These are phyloP conservation scores for Cladosporium oxysporum DNA, from an alignment of 2,329 filamentous ascomycete species.

Conservation along the genomic window DNA sequence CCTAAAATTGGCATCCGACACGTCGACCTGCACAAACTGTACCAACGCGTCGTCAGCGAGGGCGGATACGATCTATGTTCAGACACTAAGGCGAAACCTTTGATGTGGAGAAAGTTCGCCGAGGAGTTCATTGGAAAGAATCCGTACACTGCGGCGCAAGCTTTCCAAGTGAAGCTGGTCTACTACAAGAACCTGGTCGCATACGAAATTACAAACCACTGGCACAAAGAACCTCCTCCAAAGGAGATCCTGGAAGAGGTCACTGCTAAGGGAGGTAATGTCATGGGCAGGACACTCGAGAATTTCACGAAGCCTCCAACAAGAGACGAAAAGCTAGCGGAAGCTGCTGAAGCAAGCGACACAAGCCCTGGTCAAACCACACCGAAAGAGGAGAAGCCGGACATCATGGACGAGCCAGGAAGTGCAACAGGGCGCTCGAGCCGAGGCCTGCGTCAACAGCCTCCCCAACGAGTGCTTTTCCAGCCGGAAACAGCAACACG, in stretches of 20 bases:
- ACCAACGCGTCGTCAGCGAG: slow-evolving; percentile 71
- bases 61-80: slow-evolving; percentile 83
- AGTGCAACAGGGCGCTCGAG: slow-evolving; percentile 38
- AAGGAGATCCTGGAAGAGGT: slow-evolving; percentile 82
- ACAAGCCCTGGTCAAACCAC: slow-evolving; percentile 49
- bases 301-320: slow-evolving; percentile 63
- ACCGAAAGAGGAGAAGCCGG: slow-evolving; percentile 54
- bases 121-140: slow-evolving; percentile 74
- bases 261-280: slow-evolving; percentile 75
- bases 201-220: slow-evolving; percentile 78
- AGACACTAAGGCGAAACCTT: slow-evolving; percentile 69
- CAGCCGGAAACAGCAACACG: slow-evolving; percentile 73
- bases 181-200: slow-evolving; percentile 87
- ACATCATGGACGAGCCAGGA: slow-evolving; percentile 52
- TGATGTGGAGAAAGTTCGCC: slow-evolving; percentile 80
- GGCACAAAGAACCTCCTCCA: slow-evolving; percentile 78
- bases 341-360: slow-evolving; percentile 53
- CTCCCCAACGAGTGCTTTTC: slow-evolving; percentile 79
- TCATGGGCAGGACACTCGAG: slow-evolving; percentile 77
- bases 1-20: slow-evolving; percentile 77
- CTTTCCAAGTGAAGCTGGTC: slow-evolving; percentile 81
- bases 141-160: slow-evolving; percentile 76
- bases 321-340: slow-evolving; percentile 47
- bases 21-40: slow-evolving; percentile 76
- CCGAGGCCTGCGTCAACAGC: slow-evolving; percentile 65